Evolutionary conservation across 2,329 filamentous ascomycete species (phyloP).

Genomic region (Plectosphaerella sp.): DNA sequence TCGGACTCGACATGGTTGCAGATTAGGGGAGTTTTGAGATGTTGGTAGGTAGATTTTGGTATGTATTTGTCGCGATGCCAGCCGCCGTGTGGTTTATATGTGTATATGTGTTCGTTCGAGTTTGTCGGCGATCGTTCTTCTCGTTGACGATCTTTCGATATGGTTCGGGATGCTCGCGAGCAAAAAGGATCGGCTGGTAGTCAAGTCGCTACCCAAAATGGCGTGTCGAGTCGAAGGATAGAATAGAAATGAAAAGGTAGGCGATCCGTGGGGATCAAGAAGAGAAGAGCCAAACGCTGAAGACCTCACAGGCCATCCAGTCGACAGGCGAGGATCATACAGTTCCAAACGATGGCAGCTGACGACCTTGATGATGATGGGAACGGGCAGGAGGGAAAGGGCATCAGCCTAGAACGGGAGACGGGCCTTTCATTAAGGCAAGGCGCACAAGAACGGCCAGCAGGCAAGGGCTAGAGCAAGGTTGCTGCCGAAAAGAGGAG

Average conservation of each 20-base stretch:
- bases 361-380: neutral
- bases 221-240: neutral
- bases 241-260: neutral
- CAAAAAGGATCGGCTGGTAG: neutral
- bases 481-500: constrained; percentile 2
- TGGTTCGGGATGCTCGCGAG: neutral
- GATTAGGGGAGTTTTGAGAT: neutral
- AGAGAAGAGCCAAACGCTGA: neutral
- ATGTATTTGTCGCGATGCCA: constrained; percentile 35
- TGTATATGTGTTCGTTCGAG: neutral
- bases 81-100: constrained; percentile 22
- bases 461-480: neutral
- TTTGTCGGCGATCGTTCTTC: neutral
- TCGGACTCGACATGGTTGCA: constrained; percentile 36
- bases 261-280: neutral
- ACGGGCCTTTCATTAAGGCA: neutral
- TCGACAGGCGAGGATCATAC: constrained; percentile 2
- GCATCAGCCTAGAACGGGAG: neutral
- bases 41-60: constrained; percentile 4
- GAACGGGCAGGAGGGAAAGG: neutral
- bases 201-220: neutral
- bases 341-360: neutral
- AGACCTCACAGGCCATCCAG: constrained; percentile 2
- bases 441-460: neutral
- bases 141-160: neutral